A percentile compares a stretch with the other conserved stretches of the same genome.
Conservation (phyloP, 108 stramenopile species). For the Fragilariopsis cylindrus region DNA sequence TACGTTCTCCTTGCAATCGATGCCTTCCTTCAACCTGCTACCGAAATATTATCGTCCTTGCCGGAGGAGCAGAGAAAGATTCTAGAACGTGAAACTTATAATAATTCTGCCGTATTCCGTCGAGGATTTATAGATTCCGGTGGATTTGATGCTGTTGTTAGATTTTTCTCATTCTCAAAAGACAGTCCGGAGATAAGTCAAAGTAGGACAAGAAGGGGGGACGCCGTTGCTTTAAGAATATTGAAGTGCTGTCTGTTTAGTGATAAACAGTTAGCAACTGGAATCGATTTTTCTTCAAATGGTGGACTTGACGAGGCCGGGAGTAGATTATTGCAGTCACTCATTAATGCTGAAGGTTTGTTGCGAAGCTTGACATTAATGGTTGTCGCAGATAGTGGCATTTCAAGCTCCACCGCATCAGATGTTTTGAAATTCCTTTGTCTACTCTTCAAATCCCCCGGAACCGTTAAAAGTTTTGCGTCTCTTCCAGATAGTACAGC, state of each 20-base stretch:
- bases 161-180: constrained; percentile 68
- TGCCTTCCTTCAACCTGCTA: constrained; percentile 85
- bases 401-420: constrained; percentile 70
- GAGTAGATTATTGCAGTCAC: constrained; percentile 47
- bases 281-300: constrained; percentile 6
- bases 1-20: constrained; percentile 94
- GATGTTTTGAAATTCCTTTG: constrained; percentile 72
- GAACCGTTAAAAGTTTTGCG: constrained; percentile 58
- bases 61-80: constrained; percentile 25
- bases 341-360: constrained; percentile 62
- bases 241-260: constrained; percentile 81
- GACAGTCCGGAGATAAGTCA: constrained; percentile 45
- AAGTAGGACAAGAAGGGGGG: constrained; percentile 76
- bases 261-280: constrained; percentile 2
- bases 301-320: constrained; percentile 55
- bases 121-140: constrained; percentile 85
- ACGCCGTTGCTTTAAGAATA: constrained; percentile 83
- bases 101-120: constrained; percentile 58
- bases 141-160: constrained; percentile 85
- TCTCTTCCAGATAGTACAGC: constrained; percentile 61
- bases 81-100: constrained; percentile 41
- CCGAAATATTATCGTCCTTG: constrained; percentile 68
- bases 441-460: constrained; percentile 60
- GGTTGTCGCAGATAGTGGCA: constrained; percentile 73
- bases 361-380: constrained; percentile 74